Conservation (phyloP, 2,329 filamentous ascomycete genomes). For the Fusarium bulbicola region DNA sequence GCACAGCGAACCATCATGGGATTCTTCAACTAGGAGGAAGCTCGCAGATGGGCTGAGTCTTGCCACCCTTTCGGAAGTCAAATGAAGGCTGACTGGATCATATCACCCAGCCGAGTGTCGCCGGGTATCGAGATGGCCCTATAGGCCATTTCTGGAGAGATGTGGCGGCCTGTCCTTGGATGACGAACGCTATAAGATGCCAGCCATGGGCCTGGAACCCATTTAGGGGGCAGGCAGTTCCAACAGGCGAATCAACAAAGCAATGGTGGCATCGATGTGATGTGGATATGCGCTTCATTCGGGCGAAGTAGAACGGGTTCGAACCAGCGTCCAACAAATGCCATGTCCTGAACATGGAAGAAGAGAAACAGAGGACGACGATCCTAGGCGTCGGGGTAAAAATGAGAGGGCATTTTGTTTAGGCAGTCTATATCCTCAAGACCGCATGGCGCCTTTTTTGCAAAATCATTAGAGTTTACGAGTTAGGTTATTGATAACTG, state of each 20-base stretch:
- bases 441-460: slow-evolving; percentile 29
- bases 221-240: slow-evolving; percentile 12
- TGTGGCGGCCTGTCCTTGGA: slow-evolving; percentile 32
- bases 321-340: slow-evolving; percentile 4
- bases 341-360: slow-evolving; percentile 1
- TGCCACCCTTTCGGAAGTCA: background rate
- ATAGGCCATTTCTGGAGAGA: slow-evolving; percentile 22
- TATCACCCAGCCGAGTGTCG: background rate
- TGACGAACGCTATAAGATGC: slow-evolving; percentile 31
- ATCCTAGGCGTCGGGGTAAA: slow-evolving; percentile 32
- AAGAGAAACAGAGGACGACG: slow-evolving; percentile 26
- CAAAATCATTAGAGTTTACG: slow-evolving; percentile 32
- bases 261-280: slow-evolving; percentile 12
- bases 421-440: slow-evolving; percentile 35
- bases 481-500: background rate
- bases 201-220: slow-evolving; percentile 19
- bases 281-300: background rate
- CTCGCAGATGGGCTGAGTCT: background rate
- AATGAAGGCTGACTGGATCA: background rate
- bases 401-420: slow-evolving; percentile 34
- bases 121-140: background rate
- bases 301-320: background rate
- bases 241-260: slow-evolving; percentile 16
- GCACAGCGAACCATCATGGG: slow-evolving; percentile 82
- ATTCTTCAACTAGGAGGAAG: slow-evolving; percentile 71